A percentile compares a stretch with the other conserved stretches of the same genome.
phyloP scores from a whole-genome alignment of 306 rosid species.

The Cicer bijugum region DNA sequence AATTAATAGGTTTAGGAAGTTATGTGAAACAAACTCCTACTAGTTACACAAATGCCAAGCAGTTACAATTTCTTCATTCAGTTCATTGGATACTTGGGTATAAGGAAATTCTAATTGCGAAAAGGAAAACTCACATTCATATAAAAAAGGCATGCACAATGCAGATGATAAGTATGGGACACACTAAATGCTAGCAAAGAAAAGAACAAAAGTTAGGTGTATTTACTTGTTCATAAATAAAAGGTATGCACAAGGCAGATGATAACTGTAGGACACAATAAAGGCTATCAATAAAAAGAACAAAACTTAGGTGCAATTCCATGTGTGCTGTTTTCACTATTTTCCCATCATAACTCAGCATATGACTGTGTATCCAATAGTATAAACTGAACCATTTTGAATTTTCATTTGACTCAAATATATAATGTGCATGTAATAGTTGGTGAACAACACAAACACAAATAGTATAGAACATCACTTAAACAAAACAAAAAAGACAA shows the following conservation, averaged over 20 bases:
- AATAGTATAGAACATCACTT: no score
- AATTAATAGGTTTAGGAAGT: not conserved
- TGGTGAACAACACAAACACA: no score
- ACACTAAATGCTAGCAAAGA: constrained; percentile 7
- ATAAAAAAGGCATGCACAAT: not conserved
- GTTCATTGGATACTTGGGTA: not conserved
- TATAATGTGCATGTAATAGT: no score
- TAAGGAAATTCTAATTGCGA: constrained; percentile 24
- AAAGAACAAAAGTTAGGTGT: not conserved
- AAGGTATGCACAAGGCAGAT: not conserved
- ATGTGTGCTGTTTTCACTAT: not conserved
- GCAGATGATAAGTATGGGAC: constrained; percentile 1
- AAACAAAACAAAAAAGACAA: not conserved
- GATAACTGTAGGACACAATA: constrained; percentile 12
- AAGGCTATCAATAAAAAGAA: constrained; percentile 31
- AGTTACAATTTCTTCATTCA: not conserved
- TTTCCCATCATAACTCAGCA: not conserved
- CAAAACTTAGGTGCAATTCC: not conserved
- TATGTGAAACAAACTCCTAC: not conserved
- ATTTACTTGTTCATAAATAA: not conserved
- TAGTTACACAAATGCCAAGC: not conserved
- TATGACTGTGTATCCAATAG: no score
- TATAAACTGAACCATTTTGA: no score
- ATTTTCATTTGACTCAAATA: no score
- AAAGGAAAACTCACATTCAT: not conserved